phyloP scores from a whole-genome alignment of 768 basidiomycete species.

The Russula griseocarnosa region DNA sequence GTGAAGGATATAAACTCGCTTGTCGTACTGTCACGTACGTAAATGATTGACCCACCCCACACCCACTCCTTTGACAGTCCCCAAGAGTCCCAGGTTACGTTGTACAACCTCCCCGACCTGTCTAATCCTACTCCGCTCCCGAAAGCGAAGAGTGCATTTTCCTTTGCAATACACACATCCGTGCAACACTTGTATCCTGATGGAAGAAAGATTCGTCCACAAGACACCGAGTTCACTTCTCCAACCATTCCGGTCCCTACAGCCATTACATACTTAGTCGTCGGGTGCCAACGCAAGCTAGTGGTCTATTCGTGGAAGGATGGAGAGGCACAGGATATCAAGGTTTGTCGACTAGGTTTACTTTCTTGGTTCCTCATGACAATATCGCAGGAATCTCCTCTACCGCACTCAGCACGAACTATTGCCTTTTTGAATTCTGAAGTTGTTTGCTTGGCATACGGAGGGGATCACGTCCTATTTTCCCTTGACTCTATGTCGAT shows the following conservation, averaged over 20 bases:
- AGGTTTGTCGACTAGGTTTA: constrained; percentile 44
- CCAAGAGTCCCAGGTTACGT: constrained; percentile 65
- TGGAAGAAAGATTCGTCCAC: constrained; percentile 27
- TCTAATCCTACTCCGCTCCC: constrained; percentile 64
- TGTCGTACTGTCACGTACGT: constrained; percentile 75
- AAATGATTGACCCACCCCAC: background rate
- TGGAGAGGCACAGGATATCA: constrained; percentile 68
- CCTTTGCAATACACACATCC: constrained; percentile 70
- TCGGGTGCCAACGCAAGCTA: constrained; percentile 83
- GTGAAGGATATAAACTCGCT: constrained; percentile 84
- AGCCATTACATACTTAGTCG: constrained; percentile 68
- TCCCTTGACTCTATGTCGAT: constrained; percentile 55
- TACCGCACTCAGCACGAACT: constrained; percentile 88
- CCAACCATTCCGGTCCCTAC: constrained; percentile 52
- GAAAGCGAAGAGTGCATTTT: constrained; percentile 77
- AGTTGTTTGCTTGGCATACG: constrained; percentile 70
- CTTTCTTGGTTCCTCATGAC: constrained; percentile 8
- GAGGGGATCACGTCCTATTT: constrained; percentile 75
- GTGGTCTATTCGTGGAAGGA: constrained; percentile 86
- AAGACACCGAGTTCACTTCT: constrained; percentile 27
- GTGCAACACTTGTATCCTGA: constrained; percentile 45
- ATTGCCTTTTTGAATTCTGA: constrained; percentile 68
- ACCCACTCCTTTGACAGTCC: constrained; percentile 5
- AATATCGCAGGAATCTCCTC: constrained; percentile 59
- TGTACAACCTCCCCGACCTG: constrained; percentile 73